Conservation (phyloP, 2,329 filamentous ascomycete species). For the Ambrosiella cleistominuta region DNA sequence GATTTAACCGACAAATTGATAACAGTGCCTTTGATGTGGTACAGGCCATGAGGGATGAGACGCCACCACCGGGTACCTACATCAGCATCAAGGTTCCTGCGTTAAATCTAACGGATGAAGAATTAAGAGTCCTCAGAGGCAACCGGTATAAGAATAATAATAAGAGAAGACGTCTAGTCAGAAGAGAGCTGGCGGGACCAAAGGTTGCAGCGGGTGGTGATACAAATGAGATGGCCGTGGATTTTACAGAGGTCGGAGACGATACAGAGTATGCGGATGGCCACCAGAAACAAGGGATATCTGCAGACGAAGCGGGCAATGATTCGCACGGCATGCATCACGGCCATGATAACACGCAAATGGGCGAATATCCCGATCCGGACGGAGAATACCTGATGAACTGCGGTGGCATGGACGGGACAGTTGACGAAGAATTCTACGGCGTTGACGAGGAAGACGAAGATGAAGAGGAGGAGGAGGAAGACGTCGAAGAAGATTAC, state of each 20-base stretch:
- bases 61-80: constrained; percentile 17
- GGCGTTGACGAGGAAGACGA: constrained; percentile 17
- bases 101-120: constrained; percentile 23
- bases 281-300: constrained; percentile 4
- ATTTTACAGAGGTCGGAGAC: constrained; percentile 8
- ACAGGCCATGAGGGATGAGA: constrained; percentile 21
- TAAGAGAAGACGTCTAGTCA: constrained; percentile 15
- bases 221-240: constrained; percentile 4
- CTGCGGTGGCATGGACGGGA: background rate
- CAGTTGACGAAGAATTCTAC: constrained; percentile 12
- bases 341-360: no score
- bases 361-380: no score
- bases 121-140: constrained; percentile 21
- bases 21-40: constrained; percentile 30
- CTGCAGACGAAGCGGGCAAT: no score
- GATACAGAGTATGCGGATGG: constrained; percentile 15
- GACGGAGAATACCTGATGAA: no score
- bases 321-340: no score
- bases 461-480: constrained; percentile 18
- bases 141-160: constrained; percentile 16
- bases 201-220: background rate
- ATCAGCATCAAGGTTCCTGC: constrained; percentile 25
- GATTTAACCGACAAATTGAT: constrained; percentile 34
- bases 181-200: constrained; percentile 15
- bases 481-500: constrained; percentile 15